Evolutionary conservation across 1,139 yeast genomes (phyloP).

Genomic region (Meyerozyma guilliermondii): DNA sequence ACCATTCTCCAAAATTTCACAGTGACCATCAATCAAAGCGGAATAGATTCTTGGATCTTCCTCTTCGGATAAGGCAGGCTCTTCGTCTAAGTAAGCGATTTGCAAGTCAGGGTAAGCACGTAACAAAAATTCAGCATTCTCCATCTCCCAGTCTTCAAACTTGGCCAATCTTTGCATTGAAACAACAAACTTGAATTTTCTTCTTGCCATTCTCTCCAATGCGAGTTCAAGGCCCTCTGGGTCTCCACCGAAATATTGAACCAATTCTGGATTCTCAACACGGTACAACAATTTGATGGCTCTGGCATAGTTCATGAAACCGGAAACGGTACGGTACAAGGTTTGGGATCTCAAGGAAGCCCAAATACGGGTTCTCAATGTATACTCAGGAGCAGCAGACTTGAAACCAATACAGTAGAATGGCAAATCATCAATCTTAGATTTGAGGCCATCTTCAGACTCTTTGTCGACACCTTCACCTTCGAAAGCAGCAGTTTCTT

Average conservation of each 20-base stretch:
- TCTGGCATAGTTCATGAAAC: slow-evolving; percentile 98
- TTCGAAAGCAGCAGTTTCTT: slow-evolving; percentile 81
- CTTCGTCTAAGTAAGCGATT: slow-evolving; percentile 97
- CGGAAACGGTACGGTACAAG: slow-evolving; percentile 95
- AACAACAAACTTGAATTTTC: slow-evolving; percentile 95
- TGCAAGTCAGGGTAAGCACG: slow-evolving; percentile 99
- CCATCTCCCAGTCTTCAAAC: slow-evolving; percentile 96
- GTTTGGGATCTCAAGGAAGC: slow-evolving; percentile 98
- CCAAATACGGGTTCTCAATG: slow-evolving; percentile 98
- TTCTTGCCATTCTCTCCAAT: slow-evolving; percentile 97
- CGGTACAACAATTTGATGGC: slow-evolving; percentile 95
- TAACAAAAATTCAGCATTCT: slow-evolving; percentile 94
- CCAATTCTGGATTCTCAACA: slow-evolving; percentile 98
- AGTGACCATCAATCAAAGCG: slow-evolving; percentile 96
- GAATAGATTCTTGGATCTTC: slow-evolving; percentile 97
- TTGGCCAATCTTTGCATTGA: slow-evolving; percentile 98
- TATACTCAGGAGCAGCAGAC: slow-evolving; percentile 98
- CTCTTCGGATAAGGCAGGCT: slow-evolving; percentile 81
- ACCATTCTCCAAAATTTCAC: slow-evolving; percentile 96
- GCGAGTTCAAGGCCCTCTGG: slow-evolving; percentile 95
- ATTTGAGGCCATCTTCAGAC: slow-evolving; percentile 71
- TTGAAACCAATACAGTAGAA: slow-evolving; percentile 99
- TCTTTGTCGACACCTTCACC: slow-evolving; percentile 58
- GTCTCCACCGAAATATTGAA: slow-evolving; percentile 96
- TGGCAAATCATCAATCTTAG: slow-evolving; percentile 94